A percentile compares a stretch with the other conserved stretches of the same genome.
phyloP scores from a whole-genome alignment of 441 rosid genomes.

The Macaranga tanarius region DNA sequence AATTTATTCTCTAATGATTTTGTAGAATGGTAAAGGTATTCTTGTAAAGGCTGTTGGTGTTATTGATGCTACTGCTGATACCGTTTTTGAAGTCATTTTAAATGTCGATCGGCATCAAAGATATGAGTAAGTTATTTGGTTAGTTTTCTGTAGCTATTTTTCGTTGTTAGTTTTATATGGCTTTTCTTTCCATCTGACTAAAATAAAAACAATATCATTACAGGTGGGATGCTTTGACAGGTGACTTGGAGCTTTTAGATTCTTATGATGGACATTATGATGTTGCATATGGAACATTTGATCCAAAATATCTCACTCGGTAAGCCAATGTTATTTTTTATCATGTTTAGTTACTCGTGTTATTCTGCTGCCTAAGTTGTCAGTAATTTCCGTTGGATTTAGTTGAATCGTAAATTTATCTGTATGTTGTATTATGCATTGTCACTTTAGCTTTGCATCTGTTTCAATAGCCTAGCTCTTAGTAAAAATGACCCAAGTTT shows the following conservation, averaged over 20 bases:
- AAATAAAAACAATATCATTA: slow-evolving; percentile 26
- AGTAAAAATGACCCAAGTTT: too few relatives aligned
- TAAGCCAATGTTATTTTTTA: slow-evolving; percentile 24
- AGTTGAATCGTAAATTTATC: background rate
- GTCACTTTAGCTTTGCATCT: background rate
- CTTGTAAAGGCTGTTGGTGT: slow-evolving; percentile 94
- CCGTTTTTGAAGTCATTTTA: slow-evolving; percentile 82
- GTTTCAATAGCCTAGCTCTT: background rate
- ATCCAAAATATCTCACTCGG: slow-evolving; percentile 86
- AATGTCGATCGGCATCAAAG: slow-evolving; percentile 72
- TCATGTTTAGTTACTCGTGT: background rate
- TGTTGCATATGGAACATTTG: slow-evolving; percentile 77
- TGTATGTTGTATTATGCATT: background rate
- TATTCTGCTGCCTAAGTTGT: background rate
- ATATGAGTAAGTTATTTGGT: slow-evolving; percentile 74
- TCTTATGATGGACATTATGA: slow-evolving; percentile 91
- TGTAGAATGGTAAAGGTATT: slow-evolving; percentile 74
- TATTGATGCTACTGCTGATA: slow-evolving; percentile 84
- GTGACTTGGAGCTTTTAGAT: slow-evolving; percentile 83
- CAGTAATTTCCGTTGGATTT: background rate
- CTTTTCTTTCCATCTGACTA: background rate
- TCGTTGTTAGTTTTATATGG: slow-evolving; percentile 12
- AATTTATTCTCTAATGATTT: slow-evolving; percentile 14
- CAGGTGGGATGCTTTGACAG: slow-evolving; percentile 99
- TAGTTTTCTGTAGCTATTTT: slow-evolving; percentile 20